Evolutionary conservation across 257 asterid species (phyloP), one percentile per base, ranked within the genome.

Genomic region (Lycium barbarum): DNA sequence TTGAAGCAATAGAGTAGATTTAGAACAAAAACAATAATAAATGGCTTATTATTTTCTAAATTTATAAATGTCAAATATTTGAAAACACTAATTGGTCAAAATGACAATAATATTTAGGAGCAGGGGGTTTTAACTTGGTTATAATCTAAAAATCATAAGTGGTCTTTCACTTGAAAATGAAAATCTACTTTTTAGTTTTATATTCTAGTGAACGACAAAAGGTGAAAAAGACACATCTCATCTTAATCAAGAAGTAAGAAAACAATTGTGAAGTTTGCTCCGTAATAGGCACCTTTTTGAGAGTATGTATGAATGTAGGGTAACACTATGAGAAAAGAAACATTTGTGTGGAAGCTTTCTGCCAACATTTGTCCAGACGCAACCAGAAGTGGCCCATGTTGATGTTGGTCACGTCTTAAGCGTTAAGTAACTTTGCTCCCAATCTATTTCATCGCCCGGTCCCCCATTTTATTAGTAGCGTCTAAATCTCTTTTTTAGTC

Each of bases 311-410:
- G n/a, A n/a, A n/a, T 6, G 20, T 18, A 59, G 20, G 12, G 35
- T n/a, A 22, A 10, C 80, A 72, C 80, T 72, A 9, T 1, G 6
- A 4, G 45, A 7, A 73, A 47, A 47, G 15, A 7, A 70, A 70
- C 6, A 17, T 14, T 17, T 70, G 79, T 17, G 79, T 1, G 0
- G 22, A 70, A 40, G 79, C 79, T 70, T 70, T 40, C 26, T 38
- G 79, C 79, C 33, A 3, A 70, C 53, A n/a, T n/a, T 38, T 70
- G 78, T 70, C 78, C 53, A 70, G 7, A 70, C 15, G 79, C 79
- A 36, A 70, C 51, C 33, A 40, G 40, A 70, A 40, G 54, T 40
- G 79, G 78, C 73, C 47, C 73, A 66, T 33, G 10, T 35, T 2
- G n/a, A n/a, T n/a, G n/a, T n/a, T 67, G 20, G 0, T 67, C 22